Base-by-base conservation (phyloP, 1,139 yeast genomes). In the Trichomonascaceae sp. region DNA sequence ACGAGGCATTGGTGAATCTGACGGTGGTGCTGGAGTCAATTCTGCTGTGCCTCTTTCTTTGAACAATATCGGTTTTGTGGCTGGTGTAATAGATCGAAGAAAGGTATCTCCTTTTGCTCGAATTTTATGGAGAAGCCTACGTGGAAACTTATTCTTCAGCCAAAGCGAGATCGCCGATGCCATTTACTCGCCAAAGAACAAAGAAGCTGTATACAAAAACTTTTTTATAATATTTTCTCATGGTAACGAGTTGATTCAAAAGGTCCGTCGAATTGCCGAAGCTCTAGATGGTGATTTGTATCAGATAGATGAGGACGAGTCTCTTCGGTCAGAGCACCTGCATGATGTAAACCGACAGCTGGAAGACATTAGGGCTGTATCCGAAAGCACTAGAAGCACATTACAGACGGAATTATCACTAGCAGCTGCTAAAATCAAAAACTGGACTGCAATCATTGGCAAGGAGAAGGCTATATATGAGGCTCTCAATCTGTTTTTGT, bases 171-270 rank as follows among this genome's bases (percentile, higher is more conserved):
- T 90, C 58, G 73, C 77, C 2, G 85, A 84, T 61, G 79, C 83
- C 22, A 71, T 81, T 49, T 74, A 76, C 52, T 84, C 82, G 55
- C 71, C 78, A 13, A 76, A 75, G 57, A 65, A 79, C 9, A 74
- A 78, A 51, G 77, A 76, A 52, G 68, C 71, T 32, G 75, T 81
- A n/a, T 76, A 74, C 53, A 87, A 87, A 68, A 85, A 82, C 63
- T 87, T 87, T 7, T 90, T 91, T 65, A 81, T 93, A 52, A 83
- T 90, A 15, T 90, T 87, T 68, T 85, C 95, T 39, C 99, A 93
- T 67, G 99, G 99, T 58, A 83, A 82, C 49, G 75, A 81, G 53
- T 78, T 91, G 57, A 76, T 84, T 53, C 70, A 76, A 54, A 81
- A 89, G 63, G 87, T 91, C 53, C 79, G 80, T 58, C 83, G 82